Percentiles rank a stretch among this genome's conserved stretches.
phyloP scores from a whole-genome alignment of 2,329 filamentous ascomycete species.

The Fonsecaea multimorphosa region DNA sequence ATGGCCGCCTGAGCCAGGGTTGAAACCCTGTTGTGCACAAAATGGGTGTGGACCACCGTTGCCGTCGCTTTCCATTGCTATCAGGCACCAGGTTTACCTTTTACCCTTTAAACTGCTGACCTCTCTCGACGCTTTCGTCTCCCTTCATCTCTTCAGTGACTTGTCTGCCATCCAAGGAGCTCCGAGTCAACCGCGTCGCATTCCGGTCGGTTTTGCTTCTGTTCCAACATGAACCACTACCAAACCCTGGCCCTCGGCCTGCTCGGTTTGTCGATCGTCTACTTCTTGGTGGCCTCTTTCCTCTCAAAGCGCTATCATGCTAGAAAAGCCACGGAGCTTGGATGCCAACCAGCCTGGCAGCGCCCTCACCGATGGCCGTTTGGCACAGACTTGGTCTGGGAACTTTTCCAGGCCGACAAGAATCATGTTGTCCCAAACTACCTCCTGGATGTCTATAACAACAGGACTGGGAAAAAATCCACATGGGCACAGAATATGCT shows the following conservation, averaged over 20 bases:
- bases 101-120: background rate
- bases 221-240: conserved; percentile 24
- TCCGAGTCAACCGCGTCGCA: background rate
- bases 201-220: background rate
- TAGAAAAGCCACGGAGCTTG: conserved; percentile 29
- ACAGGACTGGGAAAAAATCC: conserved; percentile 14
- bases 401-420: conserved; percentile 33
- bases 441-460: conserved; percentile 30
- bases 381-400: conserved; percentile 31
- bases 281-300: conserved; percentile 24
- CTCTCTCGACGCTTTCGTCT: background rate
- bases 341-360: conserved; percentile 32
- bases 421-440: conserved; percentile 31
- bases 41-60: background rate
- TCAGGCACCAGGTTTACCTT: background rate
- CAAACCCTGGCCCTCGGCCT: conserved; percentile 20
- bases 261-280: conserved; percentile 19
- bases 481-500: conserved; percentile 36
- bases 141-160: background rate
- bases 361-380: conserved; percentile 32
- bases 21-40: background rate
- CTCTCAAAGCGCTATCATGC: conserved; percentile 31
- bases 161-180: background rate
- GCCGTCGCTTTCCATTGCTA: background rate
- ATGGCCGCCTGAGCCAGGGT: background rate